These are phyloP conservation scores for Trametes hirsuta DNA, from an alignment of 1,284 basidiomycete species.

Conservation along the genomic window DNA sequence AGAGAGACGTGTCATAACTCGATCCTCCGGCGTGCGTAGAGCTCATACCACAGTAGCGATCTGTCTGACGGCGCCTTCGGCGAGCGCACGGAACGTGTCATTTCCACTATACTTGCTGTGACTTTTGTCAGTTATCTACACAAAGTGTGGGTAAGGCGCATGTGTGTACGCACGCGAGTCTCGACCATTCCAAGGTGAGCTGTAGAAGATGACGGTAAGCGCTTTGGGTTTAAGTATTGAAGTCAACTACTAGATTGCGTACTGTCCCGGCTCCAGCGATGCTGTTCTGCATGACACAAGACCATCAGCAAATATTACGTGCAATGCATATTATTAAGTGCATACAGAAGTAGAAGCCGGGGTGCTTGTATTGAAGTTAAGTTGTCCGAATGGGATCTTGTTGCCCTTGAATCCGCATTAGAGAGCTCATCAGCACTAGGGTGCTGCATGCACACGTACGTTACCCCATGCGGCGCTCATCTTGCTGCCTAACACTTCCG, in stretches of 20 bases:
- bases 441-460: too few species aligned
- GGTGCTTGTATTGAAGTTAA: conserved; percentile 57
- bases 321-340: not conserved
- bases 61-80: conserved; percentile 51
- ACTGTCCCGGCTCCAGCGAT: conserved; percentile 76
- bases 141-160: too few species aligned
- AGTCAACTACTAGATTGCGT: conserved; percentile 23
- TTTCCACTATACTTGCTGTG: conserved; percentile 57
- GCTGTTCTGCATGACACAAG: conserved; percentile 45
- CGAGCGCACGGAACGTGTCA: conserved; percentile 56
- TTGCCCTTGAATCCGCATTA: conserved; percentile 23
- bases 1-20: not conserved
- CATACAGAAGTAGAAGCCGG: conserved; percentile 45
- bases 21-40: not conserved
- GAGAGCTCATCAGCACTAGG: too few species aligned
- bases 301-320: not conserved
- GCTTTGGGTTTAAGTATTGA: too few species aligned
- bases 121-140: not conserved
- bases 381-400: conserved; percentile 51
- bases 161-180: conserved; percentile 39
- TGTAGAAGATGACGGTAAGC: conserved; percentile 20
- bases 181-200: conserved; percentile 51
- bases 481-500: conserved; percentile 73
- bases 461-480: conserved; percentile 60
- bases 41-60: conserved; percentile 43